These are phyloP conservation scores for Cudoniella acicularis DNA, from an alignment of 495 filamentous ascomycete species.

Conservation along the genomic window DNA sequence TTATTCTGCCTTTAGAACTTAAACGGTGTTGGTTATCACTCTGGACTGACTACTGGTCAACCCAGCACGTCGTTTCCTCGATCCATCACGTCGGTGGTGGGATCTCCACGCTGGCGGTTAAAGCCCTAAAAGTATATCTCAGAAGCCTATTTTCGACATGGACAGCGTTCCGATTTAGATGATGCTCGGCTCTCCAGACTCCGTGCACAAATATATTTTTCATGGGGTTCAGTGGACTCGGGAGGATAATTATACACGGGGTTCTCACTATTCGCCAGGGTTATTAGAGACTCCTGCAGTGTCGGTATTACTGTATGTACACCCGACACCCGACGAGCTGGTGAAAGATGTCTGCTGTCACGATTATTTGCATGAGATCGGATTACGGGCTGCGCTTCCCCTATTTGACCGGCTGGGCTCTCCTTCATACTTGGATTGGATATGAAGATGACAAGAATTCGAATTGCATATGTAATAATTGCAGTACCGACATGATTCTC, in stretches of 20 bases:
- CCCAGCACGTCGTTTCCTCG: not conserved
- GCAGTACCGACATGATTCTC: too few relatives aligned
- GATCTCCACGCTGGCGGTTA: not conserved
- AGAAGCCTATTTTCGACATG: not conserved
- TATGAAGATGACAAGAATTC: too few relatives aligned
- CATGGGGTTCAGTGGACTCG: not conserved
- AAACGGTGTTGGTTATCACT: not conserved
- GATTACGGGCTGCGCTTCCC: too few relatives aligned
- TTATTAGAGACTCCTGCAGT: not conserved
- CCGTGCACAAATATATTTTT: too few relatives aligned
- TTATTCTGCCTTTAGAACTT: not conserved
- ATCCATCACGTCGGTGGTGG: not conserved
- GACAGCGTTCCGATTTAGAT: not conserved
- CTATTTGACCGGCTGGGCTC: too few relatives aligned
- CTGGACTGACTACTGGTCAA: not conserved
- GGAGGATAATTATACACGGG: not conserved
- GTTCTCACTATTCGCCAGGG: not conserved
- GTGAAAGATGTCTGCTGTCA: not conserved
- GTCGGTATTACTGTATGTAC: not conserved
- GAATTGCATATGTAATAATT: too few relatives aligned
- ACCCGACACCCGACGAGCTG: not conserved
- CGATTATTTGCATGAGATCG: not conserved
- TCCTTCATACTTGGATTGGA: too few relatives aligned
- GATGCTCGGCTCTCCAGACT: not conserved
- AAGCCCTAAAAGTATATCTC: not conserved